A percentile compares a stretch with the other conserved stretches of the same genome.
Evolutionary conservation across 805 yeast genomes (phyloP).

Genomic region (Priceomyces carsonii): DNA sequence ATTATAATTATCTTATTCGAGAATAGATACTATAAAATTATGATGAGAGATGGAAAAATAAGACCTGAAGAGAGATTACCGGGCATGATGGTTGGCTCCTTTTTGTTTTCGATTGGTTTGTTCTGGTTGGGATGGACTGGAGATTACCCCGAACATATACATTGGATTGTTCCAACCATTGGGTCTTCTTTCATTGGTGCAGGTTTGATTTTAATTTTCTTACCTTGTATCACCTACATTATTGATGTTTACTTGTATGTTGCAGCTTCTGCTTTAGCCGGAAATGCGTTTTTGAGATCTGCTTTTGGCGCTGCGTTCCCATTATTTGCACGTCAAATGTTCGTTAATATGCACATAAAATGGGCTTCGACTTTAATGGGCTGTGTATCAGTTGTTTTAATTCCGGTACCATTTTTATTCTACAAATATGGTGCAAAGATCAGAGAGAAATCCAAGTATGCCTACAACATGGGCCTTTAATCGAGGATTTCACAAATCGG

Average conservation of each 20-base stretch:
- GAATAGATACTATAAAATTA: conserved; percentile 44
- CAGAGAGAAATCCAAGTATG: conserved; percentile 18
- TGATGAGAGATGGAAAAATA: conserved; percentile 39
- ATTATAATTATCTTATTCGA: conserved; percentile 55
- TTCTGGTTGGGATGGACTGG: conserved; percentile 87
- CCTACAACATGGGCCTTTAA: conserved; percentile 5
- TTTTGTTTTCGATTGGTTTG: conserved; percentile 70
- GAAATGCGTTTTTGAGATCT: conserved; percentile 54
- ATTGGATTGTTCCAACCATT: conserved; percentile 59
- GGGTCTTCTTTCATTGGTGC: conserved; percentile 33
- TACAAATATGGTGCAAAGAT: conserved; percentile 41
- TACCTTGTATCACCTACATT: conserved; percentile 52
- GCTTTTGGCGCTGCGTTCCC: conserved; percentile 57
- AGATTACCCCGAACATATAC: conserved; percentile 59
- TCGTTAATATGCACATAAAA: conserved; percentile 41
- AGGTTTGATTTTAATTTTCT: conserved; percentile 52
- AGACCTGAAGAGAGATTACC: conserved; percentile 76
- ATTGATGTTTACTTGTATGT: conserved; percentile 53
- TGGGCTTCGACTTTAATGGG: conserved; percentile 55
- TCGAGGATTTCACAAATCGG: no score
- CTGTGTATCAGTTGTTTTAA: conserved; percentile 44
- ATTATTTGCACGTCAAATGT: conserved; percentile 49
- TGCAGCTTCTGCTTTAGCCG: conserved; percentile 60
- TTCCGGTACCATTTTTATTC: conserved; percentile 56
- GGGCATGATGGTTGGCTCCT: conserved; percentile 70